Percentiles rank a stretch among this genome's conserved stretches.
These are phyloP conservation scores for Talaromyces marneffei DNA, from an alignment of 2,329 filamentous ascomycete species.

Conservation along the genomic window DNA sequence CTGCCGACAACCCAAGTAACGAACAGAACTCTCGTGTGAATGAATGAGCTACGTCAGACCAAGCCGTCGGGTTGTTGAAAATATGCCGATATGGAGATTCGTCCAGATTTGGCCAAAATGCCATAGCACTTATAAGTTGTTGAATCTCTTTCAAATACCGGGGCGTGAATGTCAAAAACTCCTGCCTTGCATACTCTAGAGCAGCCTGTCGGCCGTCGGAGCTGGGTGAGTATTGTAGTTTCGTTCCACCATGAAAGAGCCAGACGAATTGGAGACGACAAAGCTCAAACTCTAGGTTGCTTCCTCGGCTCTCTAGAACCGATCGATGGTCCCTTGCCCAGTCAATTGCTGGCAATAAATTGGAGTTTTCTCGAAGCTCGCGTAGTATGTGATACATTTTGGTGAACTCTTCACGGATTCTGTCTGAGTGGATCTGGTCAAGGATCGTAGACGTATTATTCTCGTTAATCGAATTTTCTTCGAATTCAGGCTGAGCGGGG, in stretches of 20 bases:
- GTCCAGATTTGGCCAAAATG: slow-evolving; percentile 67
- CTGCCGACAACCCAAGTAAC: slow-evolving; percentile 78
- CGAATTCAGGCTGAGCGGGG: slow-evolving; percentile 26
- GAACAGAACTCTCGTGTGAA: slow-evolving; percentile 96
- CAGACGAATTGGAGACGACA: slow-evolving; percentile 84
- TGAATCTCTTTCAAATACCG: slow-evolving; percentile 75
- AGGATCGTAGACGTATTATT: slow-evolving; percentile 44
- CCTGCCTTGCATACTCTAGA: slow-evolving; percentile 65
- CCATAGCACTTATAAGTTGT: slow-evolving; percentile 72
- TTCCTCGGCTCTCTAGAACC: slow-evolving; percentile 72
- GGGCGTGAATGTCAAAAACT: slow-evolving; percentile 68
- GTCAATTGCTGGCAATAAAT: slow-evolving; percentile 75
- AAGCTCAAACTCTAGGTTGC: slow-evolving; percentile 92
- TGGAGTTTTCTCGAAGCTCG: slow-evolving; percentile 62
- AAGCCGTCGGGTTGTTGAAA: slow-evolving; percentile 70
- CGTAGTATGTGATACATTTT: slow-evolving; percentile 88
- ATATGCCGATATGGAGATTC: slow-evolving; percentile 72
- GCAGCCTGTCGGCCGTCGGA: slow-evolving; percentile 46
- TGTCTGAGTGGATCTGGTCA: slow-evolving; percentile 55
- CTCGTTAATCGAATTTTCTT: slow-evolving; percentile 24
- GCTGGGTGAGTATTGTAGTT: slow-evolving; percentile 41
- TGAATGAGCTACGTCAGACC: slow-evolving; percentile 75
- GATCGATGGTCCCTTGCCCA: slow-evolving; percentile 72
- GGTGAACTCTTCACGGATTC: slow-evolving; percentile 73
- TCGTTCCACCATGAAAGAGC: slow-evolving; percentile 67